Percentiles rank a stretch among this genome's conserved stretches.
These are phyloP conservation scores for Penicillium sp. DNA, from an alignment of 2,329 filamentous ascomycete genomes.

Conservation along the genomic window DNA sequence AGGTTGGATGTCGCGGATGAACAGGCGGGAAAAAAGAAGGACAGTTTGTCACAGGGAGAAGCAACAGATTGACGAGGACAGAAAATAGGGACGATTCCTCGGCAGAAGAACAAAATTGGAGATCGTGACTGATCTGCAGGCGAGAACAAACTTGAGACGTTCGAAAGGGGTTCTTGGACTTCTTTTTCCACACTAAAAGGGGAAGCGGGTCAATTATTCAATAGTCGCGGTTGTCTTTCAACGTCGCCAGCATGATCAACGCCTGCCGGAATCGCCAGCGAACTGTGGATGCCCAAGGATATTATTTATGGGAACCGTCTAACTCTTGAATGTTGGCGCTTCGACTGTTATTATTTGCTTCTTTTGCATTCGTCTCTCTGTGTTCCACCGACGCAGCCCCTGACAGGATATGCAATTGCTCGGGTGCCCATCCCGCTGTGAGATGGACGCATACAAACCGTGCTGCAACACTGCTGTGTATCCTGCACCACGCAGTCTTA, in stretches of 20 bases:
- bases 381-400: neutral
- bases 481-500: neutral
- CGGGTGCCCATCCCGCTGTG: neutral
- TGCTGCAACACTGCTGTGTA: conserved; percentile 2
- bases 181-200: conserved; percentile 31
- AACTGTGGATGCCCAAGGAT: conserved; percentile 1
- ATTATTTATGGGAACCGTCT: conserved; percentile 1
- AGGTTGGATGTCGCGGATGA: conserved; percentile 11
- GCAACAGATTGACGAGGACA: conserved; percentile 16
- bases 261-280: neutral
- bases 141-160: conserved; percentile 24
- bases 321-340: neutral
- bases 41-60: conserved; percentile 26
- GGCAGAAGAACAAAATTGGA: conserved; percentile 19
- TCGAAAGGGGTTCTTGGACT: conserved; percentile 26
- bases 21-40: conserved; percentile 18
- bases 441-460: neutral
- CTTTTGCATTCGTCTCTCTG: conserved; percentile 1
- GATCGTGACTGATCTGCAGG: conserved; percentile 28
- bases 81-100: conserved; percentile 22
- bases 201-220: conserved; percentile 29
- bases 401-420: conserved; percentile 11
- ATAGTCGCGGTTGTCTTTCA: conserved; percentile 9
- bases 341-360: conserved; percentile 12
- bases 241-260: conserved; percentile 2